A percentile compares a stretch with the other conserved stretches of the same genome.
These are phyloP conservation scores for Didymella exigua DNA, from an alignment of 2,329 filamentous ascomycete genomes.

Conservation along the genomic window DNA sequence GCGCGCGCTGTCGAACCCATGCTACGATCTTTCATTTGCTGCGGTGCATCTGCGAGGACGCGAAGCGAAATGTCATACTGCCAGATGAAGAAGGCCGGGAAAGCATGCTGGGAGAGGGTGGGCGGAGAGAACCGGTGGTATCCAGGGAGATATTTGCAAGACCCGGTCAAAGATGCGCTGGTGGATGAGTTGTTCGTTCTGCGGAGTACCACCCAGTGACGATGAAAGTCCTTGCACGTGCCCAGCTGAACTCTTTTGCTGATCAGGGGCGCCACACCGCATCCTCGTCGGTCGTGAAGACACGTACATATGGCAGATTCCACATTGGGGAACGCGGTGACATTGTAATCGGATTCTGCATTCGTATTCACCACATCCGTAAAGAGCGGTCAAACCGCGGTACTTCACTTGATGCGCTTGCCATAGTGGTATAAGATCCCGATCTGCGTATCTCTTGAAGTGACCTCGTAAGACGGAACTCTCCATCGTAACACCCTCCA, in stretches of 20 bases:
- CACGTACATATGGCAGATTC: neutral
- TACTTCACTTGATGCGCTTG: slow-evolving; percentile 3
- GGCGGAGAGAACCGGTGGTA: neutral
- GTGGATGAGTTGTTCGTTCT: neutral
- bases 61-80: neutral
- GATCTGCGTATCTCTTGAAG: neutral
- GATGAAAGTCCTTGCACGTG: neutral
- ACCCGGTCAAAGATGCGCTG: neutral
- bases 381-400: slow-evolving; percentile 13
- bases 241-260: slow-evolving; percentile 20
- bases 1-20: slow-evolving; percentile 11
- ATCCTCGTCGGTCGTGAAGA: slow-evolving; percentile 7
- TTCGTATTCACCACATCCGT: neutral
- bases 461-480: neutral
- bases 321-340: neutral
- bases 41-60: neutral
- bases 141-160: neutral
- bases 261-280: slow-evolving; percentile 15
- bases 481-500: neutral
- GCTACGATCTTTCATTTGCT: slow-evolving; percentile 10
- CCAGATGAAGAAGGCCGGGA: neutral
- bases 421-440: neutral
- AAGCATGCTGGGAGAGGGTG: neutral
- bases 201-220: neutral
- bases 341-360: neutral